Evolutionary conservation across 371 early-diverging fungal genomes (phyloP), one percentile per base, ranked within the genome.

Genomic region (Apophysomyces elegans): DNA sequence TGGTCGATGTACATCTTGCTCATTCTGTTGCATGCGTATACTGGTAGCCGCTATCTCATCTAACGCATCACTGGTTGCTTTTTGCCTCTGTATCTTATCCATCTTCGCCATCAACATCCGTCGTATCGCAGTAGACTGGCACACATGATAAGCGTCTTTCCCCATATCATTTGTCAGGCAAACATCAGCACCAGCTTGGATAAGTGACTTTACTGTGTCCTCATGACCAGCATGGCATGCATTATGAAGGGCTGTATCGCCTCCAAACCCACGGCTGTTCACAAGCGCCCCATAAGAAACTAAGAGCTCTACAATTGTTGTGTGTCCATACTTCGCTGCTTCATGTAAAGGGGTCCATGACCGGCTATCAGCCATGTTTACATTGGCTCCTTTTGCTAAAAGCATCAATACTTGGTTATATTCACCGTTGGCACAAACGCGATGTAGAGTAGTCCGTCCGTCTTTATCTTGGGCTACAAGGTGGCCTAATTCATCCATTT

Each of bases 331-430:
- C 13, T 85, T 76, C 32, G 90, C 85, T 6, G 96, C 95, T 65
- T 90, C 93, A 45, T 96, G 97, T 35, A 95, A 66, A 9, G 96
- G 92, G 1, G 94, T 91, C 86, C 89, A 90, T 0, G 86, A 87
- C 4, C 81, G 81, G 66, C 86, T 74, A 67, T 94, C 95, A 5
- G 72, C 73, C 16, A 77, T 82, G 68, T 91, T 89, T 26, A 93
- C 84, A 57, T 93, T 88, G 0, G 92, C 91, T 14, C 97, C 97
- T 61, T 86, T 81, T 50, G 68, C 86, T 56, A 65, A 57, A 37
- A 79, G 59, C 4, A 13, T 21, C 1, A 63, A 60, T 1, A 68
- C 66, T 5, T 68, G 69, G 35, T 72, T 73, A 18, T 69, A 68
- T 35, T 62, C 58, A 11, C 66, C 74, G 11, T 64, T 56, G 5